Percentiles rank a stretch among this genome's conserved stretches.
Evolutionary conservation across 768 basidiomycete species (phyloP).

Genomic region (Pilatotrama ljubarskyi): DNA sequence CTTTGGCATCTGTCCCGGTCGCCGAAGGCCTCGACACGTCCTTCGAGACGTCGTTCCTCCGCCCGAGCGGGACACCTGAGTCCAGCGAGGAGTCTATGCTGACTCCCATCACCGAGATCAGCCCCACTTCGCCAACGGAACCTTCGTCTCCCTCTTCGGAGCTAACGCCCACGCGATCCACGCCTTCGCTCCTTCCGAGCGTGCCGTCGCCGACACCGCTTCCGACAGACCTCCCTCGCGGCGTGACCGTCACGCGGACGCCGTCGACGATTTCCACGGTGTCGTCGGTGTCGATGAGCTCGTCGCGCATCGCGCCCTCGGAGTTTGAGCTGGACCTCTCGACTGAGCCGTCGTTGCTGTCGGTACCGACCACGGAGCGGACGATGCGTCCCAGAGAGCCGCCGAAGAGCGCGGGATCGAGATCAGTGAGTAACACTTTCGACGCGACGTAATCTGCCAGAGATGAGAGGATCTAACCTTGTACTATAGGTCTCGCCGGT

Average conservation of each 20-base stretch:
- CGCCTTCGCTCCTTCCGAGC: slow-evolving; percentile 36
- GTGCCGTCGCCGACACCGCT: slow-evolving; percentile 30
- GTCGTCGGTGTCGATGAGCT: slow-evolving; percentile 33
- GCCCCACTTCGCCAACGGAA: slow-evolving; percentile 26
- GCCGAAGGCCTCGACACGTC: slow-evolving; percentile 64
- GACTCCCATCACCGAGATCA: slow-evolving; percentile 36
- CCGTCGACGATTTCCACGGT: slow-evolving; percentile 33
- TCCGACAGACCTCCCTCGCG: slow-evolving; percentile 16
- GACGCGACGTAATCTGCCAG: too few relatives aligned
- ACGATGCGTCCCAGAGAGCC: slow-evolving; percentile 8
- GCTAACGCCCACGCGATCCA: slow-evolving; percentile 30
- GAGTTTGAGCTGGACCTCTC: slow-evolving; percentile 38
- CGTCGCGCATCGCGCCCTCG: slow-evolving; percentile 30
- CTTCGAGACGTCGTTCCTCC: slow-evolving; percentile 72
- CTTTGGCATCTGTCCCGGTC: slow-evolving; percentile 48
- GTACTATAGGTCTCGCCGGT: slow-evolving; percentile 34
- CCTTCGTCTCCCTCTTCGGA: slow-evolving; percentile 34
- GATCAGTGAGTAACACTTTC: slow-evolving; percentile 31
- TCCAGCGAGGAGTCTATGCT: slow-evolving; percentile 29
- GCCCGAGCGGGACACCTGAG: slow-evolving; percentile 49
- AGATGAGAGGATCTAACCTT: too few relatives aligned
- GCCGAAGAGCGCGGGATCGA: slow-evolving; percentile 27
- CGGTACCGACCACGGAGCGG: slow-evolving; percentile 38
- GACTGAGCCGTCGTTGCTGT: slow-evolving; percentile 60
- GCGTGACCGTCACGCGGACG: slow-evolving; percentile 26